Evolutionary conservation across 2,329 filamentous ascomycete genomes (phyloP).

Genomic region (Pestalotiopsis sp.): DNA sequence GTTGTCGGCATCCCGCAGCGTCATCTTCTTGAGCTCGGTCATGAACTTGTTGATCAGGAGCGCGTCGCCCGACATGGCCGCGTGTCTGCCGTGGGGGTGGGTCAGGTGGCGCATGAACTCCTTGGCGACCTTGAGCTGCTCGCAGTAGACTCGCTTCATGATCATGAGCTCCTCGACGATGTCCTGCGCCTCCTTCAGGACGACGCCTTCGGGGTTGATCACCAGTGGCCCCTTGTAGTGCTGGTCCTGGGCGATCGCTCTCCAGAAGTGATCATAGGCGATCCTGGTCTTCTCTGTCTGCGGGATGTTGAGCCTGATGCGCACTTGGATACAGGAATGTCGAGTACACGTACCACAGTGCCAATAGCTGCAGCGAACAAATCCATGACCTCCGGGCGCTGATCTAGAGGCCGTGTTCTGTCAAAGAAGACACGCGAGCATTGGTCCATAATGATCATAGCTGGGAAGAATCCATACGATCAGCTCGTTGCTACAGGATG

Average conservation of each 20-base stretch:
- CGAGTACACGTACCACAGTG: constrained; percentile 22
- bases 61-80: background rate
- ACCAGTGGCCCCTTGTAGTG: constrained; percentile 22
- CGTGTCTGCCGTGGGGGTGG: background rate
- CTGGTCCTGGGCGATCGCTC: background rate
- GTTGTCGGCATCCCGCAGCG: background rate
- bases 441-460: constrained; percentile 37
- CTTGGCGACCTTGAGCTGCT: constrained; percentile 21
- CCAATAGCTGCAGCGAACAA: constrained; percentile 33
- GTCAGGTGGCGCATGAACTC: constrained; percentile 17
- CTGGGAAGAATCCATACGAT: constrained; percentile 1
- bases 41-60: background rate
- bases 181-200: constrained; percentile 33
- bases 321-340: constrained; percentile 15
- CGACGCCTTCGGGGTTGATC: constrained; percentile 31
- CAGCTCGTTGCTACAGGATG: background rate
- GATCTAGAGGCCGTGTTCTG: constrained; percentile 31
- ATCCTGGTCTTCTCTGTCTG: constrained; percentile 12
- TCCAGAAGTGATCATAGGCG: constrained; percentile 15
- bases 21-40: background rate
- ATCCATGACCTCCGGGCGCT: constrained; percentile 33
- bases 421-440: constrained; percentile 40
- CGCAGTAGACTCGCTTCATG: constrained; percentile 30
- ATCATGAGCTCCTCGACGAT: constrained; percentile 36
- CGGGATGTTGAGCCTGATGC: background rate